Percentiles rank a stretch among this genome's conserved stretches.
phyloP scores from a whole-genome alignment of 805 yeast genomes.

The Saturnispora galanensis region DNA sequence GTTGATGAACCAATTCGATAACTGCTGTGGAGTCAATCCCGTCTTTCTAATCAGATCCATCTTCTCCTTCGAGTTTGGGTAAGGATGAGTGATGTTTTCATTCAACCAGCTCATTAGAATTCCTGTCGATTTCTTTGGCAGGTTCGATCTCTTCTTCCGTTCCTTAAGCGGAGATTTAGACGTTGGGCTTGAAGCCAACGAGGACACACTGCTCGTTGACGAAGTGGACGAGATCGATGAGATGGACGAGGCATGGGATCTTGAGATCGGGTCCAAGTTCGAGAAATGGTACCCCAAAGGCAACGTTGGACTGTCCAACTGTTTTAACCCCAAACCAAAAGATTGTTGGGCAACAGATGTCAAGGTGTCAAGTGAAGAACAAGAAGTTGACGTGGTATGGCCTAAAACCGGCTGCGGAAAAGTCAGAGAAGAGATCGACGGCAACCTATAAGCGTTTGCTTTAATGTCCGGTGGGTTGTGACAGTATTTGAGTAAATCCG shows the following conservation, averaged over 20 bases:
- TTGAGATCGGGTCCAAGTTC: not conserved
- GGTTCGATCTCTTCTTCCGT: constrained; percentile 35
- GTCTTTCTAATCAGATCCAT: constrained; percentile 43
- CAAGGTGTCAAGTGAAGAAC: constrained; percentile 1
- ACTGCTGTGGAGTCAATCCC: constrained; percentile 49
- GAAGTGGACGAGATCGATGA: not conserved
- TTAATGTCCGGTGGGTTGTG: constrained; percentile 4
- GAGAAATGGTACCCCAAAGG: not conserved
- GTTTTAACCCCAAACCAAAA: constrained; percentile 5
- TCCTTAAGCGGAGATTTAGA: not conserved
- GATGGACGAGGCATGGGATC: not conserved
- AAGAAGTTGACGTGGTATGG: not conserved
- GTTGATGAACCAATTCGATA: constrained; percentile 54
- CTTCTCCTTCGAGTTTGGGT: constrained; percentile 50
- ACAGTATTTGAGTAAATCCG: constrained; percentile 14
- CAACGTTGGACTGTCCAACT: not conserved
- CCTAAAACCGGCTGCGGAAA: not conserved
- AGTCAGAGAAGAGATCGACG: not conserved
- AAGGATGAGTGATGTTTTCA: constrained; percentile 48
- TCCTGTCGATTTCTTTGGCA: constrained; percentile 51
- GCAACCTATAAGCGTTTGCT: not conserved
- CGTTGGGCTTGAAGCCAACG: not conserved
- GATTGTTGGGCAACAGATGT: constrained; percentile 12
- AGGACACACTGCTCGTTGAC: not conserved
- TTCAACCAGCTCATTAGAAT: constrained; percentile 45